Conservation (phyloP, 441 rosid species). For the Sinapis alba region DNA sequence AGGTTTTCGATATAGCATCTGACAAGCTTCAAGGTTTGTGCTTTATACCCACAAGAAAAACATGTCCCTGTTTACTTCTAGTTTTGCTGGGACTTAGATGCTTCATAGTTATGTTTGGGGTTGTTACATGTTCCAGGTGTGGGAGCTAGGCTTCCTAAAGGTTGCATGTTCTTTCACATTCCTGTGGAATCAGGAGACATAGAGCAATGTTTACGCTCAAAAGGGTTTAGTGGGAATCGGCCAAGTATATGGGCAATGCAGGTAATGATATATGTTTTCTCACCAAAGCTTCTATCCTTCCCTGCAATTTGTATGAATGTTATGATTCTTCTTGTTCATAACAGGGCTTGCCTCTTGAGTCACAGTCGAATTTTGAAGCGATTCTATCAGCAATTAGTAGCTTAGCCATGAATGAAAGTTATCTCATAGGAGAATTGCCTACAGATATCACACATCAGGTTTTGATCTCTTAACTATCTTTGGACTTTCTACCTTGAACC, state of each 20-base stretch:
- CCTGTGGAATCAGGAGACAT: slow-evolving; percentile 56
- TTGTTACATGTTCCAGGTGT: slow-evolving; percentile 51
- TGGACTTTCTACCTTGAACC: background rate
- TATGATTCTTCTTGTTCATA: slow-evolving; percentile 16
- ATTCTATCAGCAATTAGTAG: slow-evolving; percentile 60
- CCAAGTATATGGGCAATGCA: slow-evolving; percentile 90
- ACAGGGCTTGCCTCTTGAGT: slow-evolving; percentile 72
- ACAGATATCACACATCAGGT: slow-evolving; percentile 64
- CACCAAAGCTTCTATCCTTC: background rate
- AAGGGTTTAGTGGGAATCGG: slow-evolving; percentile 74
- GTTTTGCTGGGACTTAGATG: background rate
- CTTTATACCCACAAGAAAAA: slow-evolving; percentile 10
- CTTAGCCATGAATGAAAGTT: slow-evolving; percentile 69
- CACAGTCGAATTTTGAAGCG: slow-evolving; percentile 71
- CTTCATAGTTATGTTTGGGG: background rate
- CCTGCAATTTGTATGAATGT: background rate
- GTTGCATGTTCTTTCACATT: slow-evolving; percentile 72
- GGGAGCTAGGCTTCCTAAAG: slow-evolving; percentile 78
- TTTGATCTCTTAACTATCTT: slow-evolving; percentile 13
- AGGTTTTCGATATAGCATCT: slow-evolving; percentile 58
- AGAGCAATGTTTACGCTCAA: slow-evolving; percentile 51
- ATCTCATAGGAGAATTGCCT: slow-evolving; percentile 80
- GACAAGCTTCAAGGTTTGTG: slow-evolving; percentile 72
- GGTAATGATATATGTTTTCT: slow-evolving; percentile 39
- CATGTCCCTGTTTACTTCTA: background rate